Evolutionary conservation across 129 eudicot species (phyloP).

Genomic region (Tagetes patula): DNA sequence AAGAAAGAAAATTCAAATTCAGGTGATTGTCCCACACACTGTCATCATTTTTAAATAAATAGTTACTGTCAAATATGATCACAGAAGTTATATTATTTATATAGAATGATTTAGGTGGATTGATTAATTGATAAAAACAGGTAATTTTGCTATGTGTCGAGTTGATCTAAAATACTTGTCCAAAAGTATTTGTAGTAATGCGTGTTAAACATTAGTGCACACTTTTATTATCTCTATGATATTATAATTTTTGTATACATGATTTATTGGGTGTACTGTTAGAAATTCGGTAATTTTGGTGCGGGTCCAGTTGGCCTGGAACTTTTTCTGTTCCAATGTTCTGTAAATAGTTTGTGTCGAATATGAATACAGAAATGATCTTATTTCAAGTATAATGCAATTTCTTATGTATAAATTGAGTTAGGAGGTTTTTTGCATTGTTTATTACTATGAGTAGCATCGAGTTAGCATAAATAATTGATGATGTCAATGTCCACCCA

Average conservation of each 20-base stretch:
- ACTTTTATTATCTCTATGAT: background rate
- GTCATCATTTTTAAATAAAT: background rate
- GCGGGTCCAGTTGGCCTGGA: background rate
- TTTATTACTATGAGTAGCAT: background rate
- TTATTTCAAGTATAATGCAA: background rate
- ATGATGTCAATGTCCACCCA: background rate
- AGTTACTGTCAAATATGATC: background rate
- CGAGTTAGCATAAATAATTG: background rate
- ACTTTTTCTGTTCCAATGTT: background rate
- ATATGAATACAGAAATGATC: background rate
- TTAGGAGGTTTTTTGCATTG: background rate
- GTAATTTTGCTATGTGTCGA: background rate
- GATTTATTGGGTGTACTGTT: background rate
- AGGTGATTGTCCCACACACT: constrained; percentile 42
- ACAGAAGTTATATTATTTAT: background rate
- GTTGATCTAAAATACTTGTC: background rate
- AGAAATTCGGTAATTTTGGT: background rate
- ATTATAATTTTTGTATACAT: background rate
- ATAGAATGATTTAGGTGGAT: background rate
- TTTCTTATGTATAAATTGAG: background rate
- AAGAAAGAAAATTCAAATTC: constrained; percentile 65
- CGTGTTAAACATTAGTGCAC: background rate
- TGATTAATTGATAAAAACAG: background rate
- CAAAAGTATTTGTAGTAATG: background rate
- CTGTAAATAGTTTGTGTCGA: background rate